These are phyloP conservation scores for Candida michaelii DNA, from an alignment of 805 yeast species.

Conservation along the genomic window DNA sequence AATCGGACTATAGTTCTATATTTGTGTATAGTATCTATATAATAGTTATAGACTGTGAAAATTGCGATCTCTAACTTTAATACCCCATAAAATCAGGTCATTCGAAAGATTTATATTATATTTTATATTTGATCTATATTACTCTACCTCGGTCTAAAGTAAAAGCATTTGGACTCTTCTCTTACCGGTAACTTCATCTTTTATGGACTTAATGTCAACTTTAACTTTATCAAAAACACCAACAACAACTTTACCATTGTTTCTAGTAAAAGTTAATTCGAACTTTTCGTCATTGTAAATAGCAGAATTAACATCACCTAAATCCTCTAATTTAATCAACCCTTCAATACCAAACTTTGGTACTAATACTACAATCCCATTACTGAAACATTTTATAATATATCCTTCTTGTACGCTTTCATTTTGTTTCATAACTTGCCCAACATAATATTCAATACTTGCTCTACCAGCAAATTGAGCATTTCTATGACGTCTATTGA, in stretches of 20 bases:
- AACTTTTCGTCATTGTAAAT: slow-evolving; percentile 77
- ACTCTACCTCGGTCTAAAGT: no score
- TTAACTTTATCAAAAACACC: slow-evolving; percentile 82
- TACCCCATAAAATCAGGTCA: no score
- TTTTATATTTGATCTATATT: no score
- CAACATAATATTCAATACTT: slow-evolving; percentile 95
- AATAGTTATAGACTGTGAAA: no score
- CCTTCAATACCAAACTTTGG: slow-evolving; percentile 97
- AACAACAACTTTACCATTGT: slow-evolving; percentile 48
- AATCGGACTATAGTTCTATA: slow-evolving; percentile 1
- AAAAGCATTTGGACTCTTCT: slow-evolving; percentile 65
- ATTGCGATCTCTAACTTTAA: no score
- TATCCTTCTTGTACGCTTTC: slow-evolving; percentile 85
- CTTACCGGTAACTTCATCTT: slow-evolving; percentile 88
- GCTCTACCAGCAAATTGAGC: slow-evolving; percentile 99
- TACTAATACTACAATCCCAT: slow-evolving; percentile 91
- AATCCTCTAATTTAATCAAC: slow-evolving; percentile 74
- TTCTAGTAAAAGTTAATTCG: slow-evolving; percentile 58
- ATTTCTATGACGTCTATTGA: slow-evolving; percentile 91
- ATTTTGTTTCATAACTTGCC: slow-evolving; percentile 90
- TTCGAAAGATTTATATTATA: no score
- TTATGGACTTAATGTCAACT: slow-evolving; percentile 77
- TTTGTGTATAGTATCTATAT: slow-evolving; percentile 1
- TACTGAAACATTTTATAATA: slow-evolving; percentile 86
- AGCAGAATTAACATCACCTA: slow-evolving; percentile 64